Base-by-base conservation (phyloP, 768 basidiomycete species). In the Pleurotus sapidus region DNA sequence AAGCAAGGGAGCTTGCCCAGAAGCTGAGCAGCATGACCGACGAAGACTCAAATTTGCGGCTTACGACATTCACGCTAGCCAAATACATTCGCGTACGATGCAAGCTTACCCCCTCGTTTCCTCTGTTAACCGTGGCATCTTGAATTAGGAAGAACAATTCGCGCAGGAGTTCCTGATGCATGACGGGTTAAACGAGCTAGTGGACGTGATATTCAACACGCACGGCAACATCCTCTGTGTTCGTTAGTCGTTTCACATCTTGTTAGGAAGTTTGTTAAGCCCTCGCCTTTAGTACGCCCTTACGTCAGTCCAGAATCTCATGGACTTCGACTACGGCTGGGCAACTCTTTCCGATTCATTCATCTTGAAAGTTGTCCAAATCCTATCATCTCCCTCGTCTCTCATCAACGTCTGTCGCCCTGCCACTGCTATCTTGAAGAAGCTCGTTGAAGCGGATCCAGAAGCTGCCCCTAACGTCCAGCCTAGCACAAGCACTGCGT, bases 321-420 rank as follows among this genome's bases (percentile, higher is more conserved):
- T 95, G 88, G 91, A 95, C 61, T 75, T 89, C 20, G 87, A 91
- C 47, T 85, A 89, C 60, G 93, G 92, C 46, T 95, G 91, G 91
- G 78, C 83, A 1, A 76, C 74, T n/a, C 79, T 95, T 4, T 83
- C 85, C 60, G 78, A 84, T 53, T 69, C 70, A 5, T 95, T 96
- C 70, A 90, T 94, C 54, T 78, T 84, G 63, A 82, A 83, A 68
- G 82, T 94, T 50, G 91, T 93, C 14, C 83, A 87, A 64, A 88
- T 91, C 62, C 77, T 93, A 23, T 84, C 91, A 0, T 89, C 91
- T 0, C 77, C 88, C 0, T 77, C 81, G 39, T 89, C 89, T 9
- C 80, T 87, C 15, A 87, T 95, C 76, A 97, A 97, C 60, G 91
- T 95, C 58, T 92, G 91, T 64, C 87, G 93, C 4, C 95, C 94